These are phyloP conservation scores for Penicillium sp. DNA, from an alignment of 2,329 filamentous ascomycete species.

Conservation along the genomic window DNA sequence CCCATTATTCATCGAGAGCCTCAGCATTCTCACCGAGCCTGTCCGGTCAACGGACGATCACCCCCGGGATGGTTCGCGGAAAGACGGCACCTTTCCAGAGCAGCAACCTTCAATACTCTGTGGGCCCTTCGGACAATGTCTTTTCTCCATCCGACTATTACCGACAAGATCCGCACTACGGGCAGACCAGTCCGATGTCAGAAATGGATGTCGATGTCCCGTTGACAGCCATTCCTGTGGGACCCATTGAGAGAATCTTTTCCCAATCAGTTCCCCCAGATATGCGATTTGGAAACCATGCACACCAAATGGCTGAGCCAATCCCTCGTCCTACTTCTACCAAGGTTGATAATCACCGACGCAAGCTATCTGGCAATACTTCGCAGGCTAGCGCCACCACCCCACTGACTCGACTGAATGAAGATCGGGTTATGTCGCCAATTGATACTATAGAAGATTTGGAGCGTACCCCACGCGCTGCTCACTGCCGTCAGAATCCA, in stretches of 20 bases:
- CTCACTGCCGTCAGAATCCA: constrained; percentile 21
- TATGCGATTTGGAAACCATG: constrained; percentile 73
- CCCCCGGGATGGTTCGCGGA: constrained; percentile 28
- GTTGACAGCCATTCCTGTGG: constrained; percentile 71
- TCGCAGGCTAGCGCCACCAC: constrained; percentile 16
- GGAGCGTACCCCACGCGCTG: constrained; percentile 23
- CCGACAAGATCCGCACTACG: constrained; percentile 41
- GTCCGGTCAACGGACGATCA: constrained; percentile 36
- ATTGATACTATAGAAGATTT: constrained; percentile 40
- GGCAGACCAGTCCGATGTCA: constrained; percentile 84
- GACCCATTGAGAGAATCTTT: constrained; percentile 74
- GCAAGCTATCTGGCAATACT: constrained; percentile 24
- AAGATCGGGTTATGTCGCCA: constrained; percentile 26
- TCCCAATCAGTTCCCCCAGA: constrained; percentile 93
- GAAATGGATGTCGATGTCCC: constrained; percentile 77
- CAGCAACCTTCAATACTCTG: neutral
- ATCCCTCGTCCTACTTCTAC: constrained; percentile 51
- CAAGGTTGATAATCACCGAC: constrained; percentile 42
- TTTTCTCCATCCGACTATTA: constrained; percentile 66
- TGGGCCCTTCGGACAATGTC: neutral
- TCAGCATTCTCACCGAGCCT: constrained; percentile 22
- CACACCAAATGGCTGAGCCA: constrained; percentile 43
- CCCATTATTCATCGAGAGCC: constrained; percentile 30
- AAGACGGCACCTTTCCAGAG: constrained; percentile 11
- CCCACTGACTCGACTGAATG: constrained; percentile 34